Conservation (phyloP, 208 protist genomes). For the Herpetomonas samuelpessoai region DNA sequence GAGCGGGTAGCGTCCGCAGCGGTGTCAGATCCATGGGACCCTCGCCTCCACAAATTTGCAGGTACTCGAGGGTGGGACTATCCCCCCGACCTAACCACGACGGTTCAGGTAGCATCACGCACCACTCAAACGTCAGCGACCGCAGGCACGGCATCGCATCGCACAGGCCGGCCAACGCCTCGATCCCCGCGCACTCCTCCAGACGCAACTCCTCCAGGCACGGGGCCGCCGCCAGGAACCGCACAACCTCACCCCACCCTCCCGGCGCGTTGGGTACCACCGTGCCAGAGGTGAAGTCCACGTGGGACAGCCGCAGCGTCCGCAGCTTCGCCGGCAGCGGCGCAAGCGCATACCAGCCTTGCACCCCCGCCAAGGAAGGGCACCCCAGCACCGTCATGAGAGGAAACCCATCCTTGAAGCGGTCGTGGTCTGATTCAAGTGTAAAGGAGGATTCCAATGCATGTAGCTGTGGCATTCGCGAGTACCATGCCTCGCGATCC, state of each 20-base stretch:
- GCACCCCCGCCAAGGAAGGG: background rate
- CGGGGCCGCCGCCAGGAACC: background rate
- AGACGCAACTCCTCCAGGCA: background rate
- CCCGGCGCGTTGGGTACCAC: background rate
- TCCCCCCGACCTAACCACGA: background rate
- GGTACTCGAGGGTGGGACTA: background rate
- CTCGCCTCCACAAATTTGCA: no score
- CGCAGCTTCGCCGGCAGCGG: background rate
- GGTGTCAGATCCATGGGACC: no score
- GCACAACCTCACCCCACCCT: background rate
- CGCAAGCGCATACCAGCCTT: background rate
- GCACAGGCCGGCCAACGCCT: background rate
- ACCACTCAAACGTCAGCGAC: background rate
- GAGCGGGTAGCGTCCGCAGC: no score
- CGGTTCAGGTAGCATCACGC: background rate
- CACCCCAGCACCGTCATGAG: background rate
- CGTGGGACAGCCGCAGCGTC: background rate
- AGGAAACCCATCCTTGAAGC: background rate
- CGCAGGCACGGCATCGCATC: background rate
- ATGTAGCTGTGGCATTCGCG: background rate
- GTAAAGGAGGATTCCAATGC: background rate
- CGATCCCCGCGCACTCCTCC: background rate
- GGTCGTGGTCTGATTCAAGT: background rate
- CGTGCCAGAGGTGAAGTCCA: background rate
- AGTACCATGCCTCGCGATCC: background rate